Evolutionary conservation across 139 green algal species (phyloP).

Genomic region (Desmodesmus armatus): DNA sequence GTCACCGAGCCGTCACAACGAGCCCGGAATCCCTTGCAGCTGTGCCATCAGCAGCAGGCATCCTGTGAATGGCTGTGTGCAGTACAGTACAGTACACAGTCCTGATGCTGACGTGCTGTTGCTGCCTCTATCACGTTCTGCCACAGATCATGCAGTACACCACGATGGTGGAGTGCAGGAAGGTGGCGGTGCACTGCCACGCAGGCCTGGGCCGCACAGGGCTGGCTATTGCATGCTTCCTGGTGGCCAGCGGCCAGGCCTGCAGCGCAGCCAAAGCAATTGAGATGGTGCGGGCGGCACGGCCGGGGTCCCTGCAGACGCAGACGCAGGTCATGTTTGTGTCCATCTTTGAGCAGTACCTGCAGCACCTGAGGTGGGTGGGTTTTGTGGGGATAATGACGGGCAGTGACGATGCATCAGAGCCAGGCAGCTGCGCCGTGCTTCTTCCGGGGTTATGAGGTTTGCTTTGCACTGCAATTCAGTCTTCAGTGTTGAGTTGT

Average conservation of each 20-base stretch:
- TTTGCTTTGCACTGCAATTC: no score
- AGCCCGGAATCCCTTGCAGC: no score
- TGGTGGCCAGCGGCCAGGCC: slow-evolving; percentile 58
- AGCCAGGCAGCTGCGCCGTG: no score
- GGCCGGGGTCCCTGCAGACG: slow-evolving; percentile 72
- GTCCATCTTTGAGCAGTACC: slow-evolving; percentile 70
- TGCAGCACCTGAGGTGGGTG: slow-evolving; percentile 66
- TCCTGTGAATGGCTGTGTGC: no score
- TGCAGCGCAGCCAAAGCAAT: slow-evolving; percentile 46
- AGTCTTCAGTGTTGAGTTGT: no score
- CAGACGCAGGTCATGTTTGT: slow-evolving; percentile 68
- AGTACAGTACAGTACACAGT: no score
- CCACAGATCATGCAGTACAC: slow-evolving; percentile 72
- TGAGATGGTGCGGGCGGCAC: slow-evolving; percentile 44
- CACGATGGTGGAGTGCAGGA: slow-evolving; percentile 52
- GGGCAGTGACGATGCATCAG: no score
- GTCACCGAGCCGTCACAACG: no score
- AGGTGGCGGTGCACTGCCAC: slow-evolving; percentile 79
- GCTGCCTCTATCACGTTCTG: neutral
- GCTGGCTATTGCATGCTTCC: slow-evolving; percentile 74
- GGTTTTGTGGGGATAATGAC: neutral
- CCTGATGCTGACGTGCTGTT: neutral
- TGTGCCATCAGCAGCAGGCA: no score
- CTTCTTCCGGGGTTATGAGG: no score
- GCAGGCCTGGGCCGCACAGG: slow-evolving; percentile 78